phyloP scores from a whole-genome alignment of 176 grass and related monocot species.

The Aegilops tauschii region DNA sequence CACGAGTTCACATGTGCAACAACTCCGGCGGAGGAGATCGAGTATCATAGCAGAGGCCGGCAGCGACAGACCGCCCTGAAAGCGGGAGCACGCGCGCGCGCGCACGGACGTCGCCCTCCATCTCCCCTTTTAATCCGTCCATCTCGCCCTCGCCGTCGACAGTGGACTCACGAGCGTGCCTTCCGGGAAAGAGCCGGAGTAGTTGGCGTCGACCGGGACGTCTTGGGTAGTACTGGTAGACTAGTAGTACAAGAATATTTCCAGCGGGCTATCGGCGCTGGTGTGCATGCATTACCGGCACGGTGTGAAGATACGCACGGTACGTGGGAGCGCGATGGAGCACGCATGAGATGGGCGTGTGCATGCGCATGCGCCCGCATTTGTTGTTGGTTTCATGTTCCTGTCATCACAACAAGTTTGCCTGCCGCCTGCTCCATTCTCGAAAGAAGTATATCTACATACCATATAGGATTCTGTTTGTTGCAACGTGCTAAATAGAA shows the following conservation, averaged over 20 bases:
- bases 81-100: background rate
- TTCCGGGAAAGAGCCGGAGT: background rate
- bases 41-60: background rate
- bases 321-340: too few species aligned
- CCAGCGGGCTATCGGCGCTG: background rate
- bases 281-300: too few species aligned
- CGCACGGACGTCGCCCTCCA: background rate
- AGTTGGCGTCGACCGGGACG: background rate
- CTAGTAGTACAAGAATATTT: background rate
- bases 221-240: background rate
- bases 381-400: background rate
- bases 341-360: too few species aligned
- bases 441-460: too few species aligned
- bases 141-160: background rate
- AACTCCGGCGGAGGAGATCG: background rate
- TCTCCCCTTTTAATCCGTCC: background rate
- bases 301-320: too few species aligned
- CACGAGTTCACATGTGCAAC: background rate
- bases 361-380: background rate
- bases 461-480: too few species aligned
- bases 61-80: background rate
- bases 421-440: too few species aligned
- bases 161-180: background rate
- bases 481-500: too few species aligned
- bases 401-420: too few species aligned